A percentile compares a stretch with the other conserved stretches of the same genome.
These are phyloP conservation scores for Usnea hakonensis DNA, from an alignment of 495 filamentous ascomycete species.

Conservation along the genomic window DNA sequence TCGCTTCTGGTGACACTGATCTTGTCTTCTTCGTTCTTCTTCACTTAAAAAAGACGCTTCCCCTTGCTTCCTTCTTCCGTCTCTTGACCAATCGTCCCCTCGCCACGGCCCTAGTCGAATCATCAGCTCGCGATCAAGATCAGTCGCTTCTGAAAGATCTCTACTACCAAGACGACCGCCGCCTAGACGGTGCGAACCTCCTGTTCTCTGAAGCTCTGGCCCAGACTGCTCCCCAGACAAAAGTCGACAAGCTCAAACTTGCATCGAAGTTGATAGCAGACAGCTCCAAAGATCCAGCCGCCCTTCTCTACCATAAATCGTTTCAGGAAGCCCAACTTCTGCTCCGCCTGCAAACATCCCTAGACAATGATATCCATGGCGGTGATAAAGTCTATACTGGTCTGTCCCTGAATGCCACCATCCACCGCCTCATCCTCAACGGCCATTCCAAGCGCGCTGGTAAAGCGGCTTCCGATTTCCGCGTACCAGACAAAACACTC, in stretches of 20 bases:
- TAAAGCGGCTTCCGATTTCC: constrained; percentile 86
- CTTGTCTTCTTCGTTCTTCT: constrained; percentile 83
- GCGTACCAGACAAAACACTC: constrained; percentile 77
- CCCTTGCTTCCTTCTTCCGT: constrained; percentile 85
- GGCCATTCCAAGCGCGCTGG: constrained; percentile 73
- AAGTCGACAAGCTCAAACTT: constrained; percentile 75
- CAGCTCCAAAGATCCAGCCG: constrained; percentile 59
- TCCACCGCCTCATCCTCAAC: constrained; percentile 69
- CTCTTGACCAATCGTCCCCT: constrained; percentile 80
- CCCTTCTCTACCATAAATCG: constrained; percentile 60
- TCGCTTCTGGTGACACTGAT: constrained; percentile 91
- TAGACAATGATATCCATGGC: constrained; percentile 70
- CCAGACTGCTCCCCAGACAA: constrained; percentile 53
- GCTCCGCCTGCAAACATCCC: constrained; percentile 72
- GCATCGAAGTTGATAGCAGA: constrained; percentile 76
- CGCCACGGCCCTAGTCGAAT: constrained; percentile 83
- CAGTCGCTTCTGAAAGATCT: constrained; percentile 84
- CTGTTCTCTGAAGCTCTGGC: constrained; percentile 73
- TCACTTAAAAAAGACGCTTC: constrained; percentile 82
- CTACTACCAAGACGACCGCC: constrained; percentile 95
- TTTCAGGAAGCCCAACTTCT: constrained; percentile 71
- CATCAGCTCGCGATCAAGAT: constrained; percentile 68
- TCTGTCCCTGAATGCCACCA: constrained; percentile 79
- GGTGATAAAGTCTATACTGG: constrained; percentile 60
- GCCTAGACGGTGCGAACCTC: constrained; percentile 79